These are phyloP conservation scores for Mycena haematopus DNA, from an alignment of 768 basidiomycete species.

Conservation along the genomic window DNA sequence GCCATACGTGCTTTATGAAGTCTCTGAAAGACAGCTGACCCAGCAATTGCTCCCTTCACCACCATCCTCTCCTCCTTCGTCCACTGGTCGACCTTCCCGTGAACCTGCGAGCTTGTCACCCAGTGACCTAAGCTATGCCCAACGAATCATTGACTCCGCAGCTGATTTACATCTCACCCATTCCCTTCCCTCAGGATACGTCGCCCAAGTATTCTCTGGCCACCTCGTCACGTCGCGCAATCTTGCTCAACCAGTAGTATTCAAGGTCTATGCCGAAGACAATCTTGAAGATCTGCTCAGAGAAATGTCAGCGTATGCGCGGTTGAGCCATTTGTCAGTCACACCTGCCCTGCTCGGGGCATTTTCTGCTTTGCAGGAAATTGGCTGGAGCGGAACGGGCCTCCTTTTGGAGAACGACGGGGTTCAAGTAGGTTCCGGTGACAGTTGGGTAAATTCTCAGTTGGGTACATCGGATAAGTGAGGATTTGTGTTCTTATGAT, in stretches of 20 bases:
- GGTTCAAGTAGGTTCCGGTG: not conserved
- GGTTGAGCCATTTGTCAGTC: not conserved
- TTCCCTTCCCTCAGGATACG: not conserved
- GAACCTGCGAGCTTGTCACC: not conserved
- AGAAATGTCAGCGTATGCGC: constrained; percentile 4
- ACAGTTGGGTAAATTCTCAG: not conserved
- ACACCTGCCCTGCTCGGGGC: not conserved
- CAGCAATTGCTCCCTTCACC: not conserved
- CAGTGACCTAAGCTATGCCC: not conserved
- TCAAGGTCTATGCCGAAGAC: not conserved
- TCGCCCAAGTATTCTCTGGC: not conserved
- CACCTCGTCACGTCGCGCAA: not conserved
- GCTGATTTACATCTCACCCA: not conserved
- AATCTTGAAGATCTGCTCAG: not conserved
- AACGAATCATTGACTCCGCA: no score
- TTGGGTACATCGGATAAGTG: constrained; percentile 1
- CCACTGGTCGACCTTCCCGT: not conserved
- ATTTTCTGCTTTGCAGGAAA: not conserved
- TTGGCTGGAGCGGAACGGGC: not conserved
- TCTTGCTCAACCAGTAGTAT: not conserved
- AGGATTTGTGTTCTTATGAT: not conserved
- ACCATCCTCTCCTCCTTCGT: not conserved
- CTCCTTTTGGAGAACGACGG: constrained; percentile 1
- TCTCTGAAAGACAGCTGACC: not conserved
- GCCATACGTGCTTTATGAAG: not conserved